These are phyloP conservation scores for Leccinum brunneo-olivaceum DNA, from an alignment of 1,284 basidiomycete genomes.

Conservation along the genomic window DNA sequence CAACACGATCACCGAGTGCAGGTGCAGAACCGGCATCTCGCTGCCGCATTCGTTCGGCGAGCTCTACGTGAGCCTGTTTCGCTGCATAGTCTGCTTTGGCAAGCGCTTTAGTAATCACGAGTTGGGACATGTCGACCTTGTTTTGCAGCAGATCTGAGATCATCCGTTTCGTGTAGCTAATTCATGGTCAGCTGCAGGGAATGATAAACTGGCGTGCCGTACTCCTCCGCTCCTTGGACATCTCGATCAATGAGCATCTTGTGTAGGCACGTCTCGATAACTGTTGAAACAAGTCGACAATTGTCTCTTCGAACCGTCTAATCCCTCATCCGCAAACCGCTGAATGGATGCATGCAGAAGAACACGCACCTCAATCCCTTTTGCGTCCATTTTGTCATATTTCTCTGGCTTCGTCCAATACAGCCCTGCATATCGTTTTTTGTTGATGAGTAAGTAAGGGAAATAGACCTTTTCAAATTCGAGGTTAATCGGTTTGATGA, in stretches of 20 bases:
- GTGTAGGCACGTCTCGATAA: conserved; percentile 93
- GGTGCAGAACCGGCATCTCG: conserved; percentile 94
- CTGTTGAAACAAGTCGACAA: conserved; percentile 89
- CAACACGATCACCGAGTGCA: conserved; percentile 89
- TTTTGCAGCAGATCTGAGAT: conserved; percentile 93
- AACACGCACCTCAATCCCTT: conserved; percentile 84
- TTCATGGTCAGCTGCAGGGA: conserved; percentile 6
- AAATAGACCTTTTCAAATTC: conserved; percentile 99
- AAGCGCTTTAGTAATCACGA: conserved; percentile 95
- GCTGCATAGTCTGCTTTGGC: conserved; percentile 84
- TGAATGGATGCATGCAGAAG: not conserved
- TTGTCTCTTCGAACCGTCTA: conserved; percentile 96
- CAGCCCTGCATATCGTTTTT: conserved; percentile 93
- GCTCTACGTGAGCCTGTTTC: conserved; percentile 92
- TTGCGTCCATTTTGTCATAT: conserved; percentile 98
- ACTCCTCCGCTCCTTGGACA: conserved; percentile 88
- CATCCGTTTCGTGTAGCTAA: conserved; percentile 84
- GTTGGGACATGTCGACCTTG: conserved; percentile 94
- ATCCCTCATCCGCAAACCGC: not conserved
- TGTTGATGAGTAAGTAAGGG: conserved; percentile 93
- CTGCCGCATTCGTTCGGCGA: conserved; percentile 90
- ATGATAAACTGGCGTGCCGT: conserved; percentile 24
- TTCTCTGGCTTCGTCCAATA: conserved; percentile 94
- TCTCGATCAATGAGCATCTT: conserved; percentile 95
- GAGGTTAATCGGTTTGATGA: conserved; percentile 91